These are phyloP conservation scores for Nannochloris sp. DNA, from an alignment of 139 green algal species.

Conservation along the genomic window DNA sequence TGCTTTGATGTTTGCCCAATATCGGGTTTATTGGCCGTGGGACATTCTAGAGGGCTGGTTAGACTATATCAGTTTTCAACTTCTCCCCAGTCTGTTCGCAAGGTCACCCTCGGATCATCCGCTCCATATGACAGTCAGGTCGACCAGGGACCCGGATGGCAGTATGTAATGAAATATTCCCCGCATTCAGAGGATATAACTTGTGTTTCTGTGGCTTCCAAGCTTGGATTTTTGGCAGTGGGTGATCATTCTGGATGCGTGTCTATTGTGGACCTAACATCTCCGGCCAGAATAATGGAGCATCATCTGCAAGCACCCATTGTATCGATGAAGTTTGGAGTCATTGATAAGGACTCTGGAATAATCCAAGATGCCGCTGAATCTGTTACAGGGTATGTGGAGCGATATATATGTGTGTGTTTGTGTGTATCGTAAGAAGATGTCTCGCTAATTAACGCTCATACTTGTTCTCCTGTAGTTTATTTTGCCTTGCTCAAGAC, in stretches of 20 bases:
- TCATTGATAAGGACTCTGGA: background rate
- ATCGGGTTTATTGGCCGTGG: slow-evolving; percentile 35
- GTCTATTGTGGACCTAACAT: slow-evolving; percentile 26
- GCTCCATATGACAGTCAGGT: slow-evolving; percentile 20
- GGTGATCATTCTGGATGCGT: slow-evolving; percentile 25
- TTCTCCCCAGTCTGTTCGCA: slow-evolving; percentile 15
- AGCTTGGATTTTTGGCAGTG: slow-evolving; percentile 22
- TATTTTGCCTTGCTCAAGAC: background rate
- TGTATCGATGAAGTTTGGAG: background rate
- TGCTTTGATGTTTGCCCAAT: slow-evolving; percentile 28
- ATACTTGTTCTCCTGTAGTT: background rate
- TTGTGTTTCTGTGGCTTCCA: slow-evolving; percentile 15
- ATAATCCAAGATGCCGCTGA: too few relatives aligned
- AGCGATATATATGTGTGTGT: too few relatives aligned
- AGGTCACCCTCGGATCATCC: slow-evolving; percentile 17
- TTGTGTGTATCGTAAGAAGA: too few relatives aligned
- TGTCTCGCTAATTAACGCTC: too few relatives aligned
- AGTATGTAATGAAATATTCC: slow-evolving; percentile 35
- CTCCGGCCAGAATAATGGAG: background rate
- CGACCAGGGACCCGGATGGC: slow-evolving; percentile 33
- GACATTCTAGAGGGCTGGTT: slow-evolving; percentile 30
- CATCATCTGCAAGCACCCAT: slow-evolving; percentile 1
- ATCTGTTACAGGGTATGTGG: too few relatives aligned
- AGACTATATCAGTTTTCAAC: slow-evolving; percentile 40
- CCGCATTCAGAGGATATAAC: slow-evolving; percentile 19